Evolutionary conservation across 148 eudicot genomes (phyloP).

Genomic region (Oxyria digyna): DNA sequence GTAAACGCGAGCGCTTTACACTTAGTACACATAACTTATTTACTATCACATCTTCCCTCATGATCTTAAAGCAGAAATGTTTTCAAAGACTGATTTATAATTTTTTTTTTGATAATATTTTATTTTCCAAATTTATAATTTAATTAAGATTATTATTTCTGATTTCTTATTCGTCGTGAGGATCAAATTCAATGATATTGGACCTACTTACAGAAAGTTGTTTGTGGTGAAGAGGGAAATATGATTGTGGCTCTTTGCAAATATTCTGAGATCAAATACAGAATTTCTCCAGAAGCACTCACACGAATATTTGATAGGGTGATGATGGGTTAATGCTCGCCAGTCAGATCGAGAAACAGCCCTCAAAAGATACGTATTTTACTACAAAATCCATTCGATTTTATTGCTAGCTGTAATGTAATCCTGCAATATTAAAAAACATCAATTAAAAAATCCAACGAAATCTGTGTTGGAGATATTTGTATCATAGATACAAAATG

Average conservation of each 20-base stretch:
- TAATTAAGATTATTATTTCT: too few relatives aligned
- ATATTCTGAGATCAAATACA: background rate
- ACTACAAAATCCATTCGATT: background rate
- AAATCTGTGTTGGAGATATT: background rate
- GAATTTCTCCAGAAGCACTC: conserved; percentile 3
- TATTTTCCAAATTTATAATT: too few relatives aligned
- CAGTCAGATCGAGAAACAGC: background rate
- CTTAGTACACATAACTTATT: too few relatives aligned
- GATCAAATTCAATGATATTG: too few relatives aligned
- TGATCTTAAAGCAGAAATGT: too few relatives aligned
- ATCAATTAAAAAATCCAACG: background rate
- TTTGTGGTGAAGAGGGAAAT: background rate
- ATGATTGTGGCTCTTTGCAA: background rate
- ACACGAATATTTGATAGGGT: background rate
- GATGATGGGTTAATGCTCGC: background rate
- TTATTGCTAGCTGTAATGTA: background rate
- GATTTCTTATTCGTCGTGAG: too few relatives aligned
- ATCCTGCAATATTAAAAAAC: background rate
- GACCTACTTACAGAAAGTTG: too few relatives aligned
- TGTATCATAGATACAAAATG: too few relatives aligned
- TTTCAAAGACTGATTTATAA: too few relatives aligned
- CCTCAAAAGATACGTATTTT: background rate
- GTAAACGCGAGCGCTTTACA: too few relatives aligned
- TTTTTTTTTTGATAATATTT: too few relatives aligned
- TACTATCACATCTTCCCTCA: too few relatives aligned